Evolutionary conservation across 2,329 filamentous ascomycete genomes (phyloP).

Genomic region (Curvularia sp.): DNA sequence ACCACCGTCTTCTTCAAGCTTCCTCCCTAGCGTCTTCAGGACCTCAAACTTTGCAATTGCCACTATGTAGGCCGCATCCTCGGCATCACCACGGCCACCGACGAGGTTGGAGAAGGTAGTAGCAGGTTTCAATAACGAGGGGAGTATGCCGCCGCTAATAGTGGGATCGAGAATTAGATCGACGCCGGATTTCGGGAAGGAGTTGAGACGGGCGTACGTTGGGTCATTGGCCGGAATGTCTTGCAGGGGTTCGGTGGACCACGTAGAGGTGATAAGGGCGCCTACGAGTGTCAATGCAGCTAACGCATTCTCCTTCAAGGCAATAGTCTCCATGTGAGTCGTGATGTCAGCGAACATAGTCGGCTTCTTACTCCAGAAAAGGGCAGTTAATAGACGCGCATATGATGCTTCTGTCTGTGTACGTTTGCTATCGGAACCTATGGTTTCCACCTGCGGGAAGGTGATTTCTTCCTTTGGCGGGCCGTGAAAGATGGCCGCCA

Average conservation of each 20-base stretch:
- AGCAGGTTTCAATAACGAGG: constrained; percentile 64
- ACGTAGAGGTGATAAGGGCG: constrained; percentile 62
- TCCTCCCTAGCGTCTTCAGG: constrained; percentile 57
- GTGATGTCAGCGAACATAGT: constrained; percentile 62
- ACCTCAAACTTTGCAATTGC: constrained; percentile 66
- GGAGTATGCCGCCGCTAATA: constrained; percentile 59
- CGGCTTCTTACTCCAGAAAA: constrained; percentile 61
- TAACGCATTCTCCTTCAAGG: constrained; percentile 64
- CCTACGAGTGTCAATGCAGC: constrained; percentile 62
- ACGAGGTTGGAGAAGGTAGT: constrained; percentile 66
- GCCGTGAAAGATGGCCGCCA: constrained; percentile 65
- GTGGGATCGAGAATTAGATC: constrained; percentile 62
- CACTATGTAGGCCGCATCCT: constrained; percentile 65
- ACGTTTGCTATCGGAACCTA: constrained; percentile 37
- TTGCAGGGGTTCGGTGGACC: constrained; percentile 53
- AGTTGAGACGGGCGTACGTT: constrained; percentile 52
- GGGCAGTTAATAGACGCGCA: constrained; percentile 63
- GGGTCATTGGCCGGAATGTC: constrained; percentile 59
- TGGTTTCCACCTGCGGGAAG: constrained; percentile 45
- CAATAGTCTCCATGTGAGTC: constrained; percentile 63
- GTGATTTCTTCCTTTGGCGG: constrained; percentile 52
- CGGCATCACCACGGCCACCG: constrained; percentile 63
- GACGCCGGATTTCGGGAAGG: constrained; percentile 54
- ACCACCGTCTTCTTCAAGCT: constrained; percentile 51
- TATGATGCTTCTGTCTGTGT: constrained; percentile 58